Base-by-base conservation (phyloP, 345 rosid genomes). In the Lagerstroemia speciosa region DNA sequence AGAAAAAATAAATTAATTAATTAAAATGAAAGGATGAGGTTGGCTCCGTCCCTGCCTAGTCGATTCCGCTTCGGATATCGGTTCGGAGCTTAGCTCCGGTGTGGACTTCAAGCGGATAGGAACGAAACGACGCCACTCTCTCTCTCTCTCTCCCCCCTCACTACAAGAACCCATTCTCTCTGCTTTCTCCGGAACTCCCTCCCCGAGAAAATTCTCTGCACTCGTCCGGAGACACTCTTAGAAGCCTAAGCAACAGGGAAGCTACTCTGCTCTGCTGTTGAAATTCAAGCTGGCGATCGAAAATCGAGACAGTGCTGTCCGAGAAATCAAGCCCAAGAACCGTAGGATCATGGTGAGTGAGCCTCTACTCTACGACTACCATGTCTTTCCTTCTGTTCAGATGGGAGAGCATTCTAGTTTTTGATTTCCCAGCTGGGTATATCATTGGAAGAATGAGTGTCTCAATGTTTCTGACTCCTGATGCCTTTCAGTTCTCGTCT, bases 251-350 rank as follows among this genome's bases (percentile, higher is more conserved):
- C 14, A 7, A 41, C 15, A 75, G 67, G n/a, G 48, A 11, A 34
- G 34, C 38, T 26, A 17, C 52, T 36, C 11, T 33, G 38, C 64
- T 32, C n/a, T 61, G 52, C 19, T 17, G 17, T 5, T 14, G 43
- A 8, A 64, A 27, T 16, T 73, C 81, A 79, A 74, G 83, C 89
- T 91, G 97, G 92, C 93, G 74, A 91, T 91, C 76, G 96, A 87
- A 26, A 84, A 83, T 74, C 91, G 87, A 62, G 91, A 91, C 65
- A 74, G 85, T 71, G 63, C 93, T 27, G 85, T 80, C 74, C 88
- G 87, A 33, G 95, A 89, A 82, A 73, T 89, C 82, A 89, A 83
- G 76, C 96, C 96, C 60, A 83, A 83, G 80, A 91, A 80, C 80
- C 73, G 91, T 15, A 84, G 91, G 87, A 84, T 87, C 78, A 91